Percentiles rank a stretch among this genome's conserved stretches.
Evolutionary conservation across 257 asterid genomes (phyloP).

Genomic region (Anisodus tanguticus): DNA sequence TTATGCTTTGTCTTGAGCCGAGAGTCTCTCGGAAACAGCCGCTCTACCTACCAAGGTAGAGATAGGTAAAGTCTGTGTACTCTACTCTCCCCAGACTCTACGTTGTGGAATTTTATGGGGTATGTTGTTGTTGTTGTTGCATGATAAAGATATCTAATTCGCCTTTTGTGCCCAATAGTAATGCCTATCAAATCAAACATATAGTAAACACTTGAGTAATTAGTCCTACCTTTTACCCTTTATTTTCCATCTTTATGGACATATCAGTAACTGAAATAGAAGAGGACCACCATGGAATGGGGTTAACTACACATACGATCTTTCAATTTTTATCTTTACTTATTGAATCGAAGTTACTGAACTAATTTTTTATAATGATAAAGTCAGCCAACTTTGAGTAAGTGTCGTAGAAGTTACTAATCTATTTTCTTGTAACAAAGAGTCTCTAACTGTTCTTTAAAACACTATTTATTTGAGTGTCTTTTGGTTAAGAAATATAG

Average conservation of each 20-base stretch:
- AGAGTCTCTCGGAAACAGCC: too few relatives aligned
- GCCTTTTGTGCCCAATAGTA: background rate
- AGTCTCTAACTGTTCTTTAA: too few relatives aligned
- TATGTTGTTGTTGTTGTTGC: too few relatives aligned
- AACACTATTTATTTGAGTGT: too few relatives aligned
- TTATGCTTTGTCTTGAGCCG: too few relatives aligned
- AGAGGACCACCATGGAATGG: background rate
- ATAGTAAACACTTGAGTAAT: background rate
- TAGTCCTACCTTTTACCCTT: background rate
- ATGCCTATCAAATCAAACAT: background rate
- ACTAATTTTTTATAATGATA: too few relatives aligned
- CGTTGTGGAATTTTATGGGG: too few relatives aligned
- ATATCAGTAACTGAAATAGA: background rate
- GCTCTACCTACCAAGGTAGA: too few relatives aligned
- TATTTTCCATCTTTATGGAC: constrained; percentile 7
- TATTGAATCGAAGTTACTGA: background rate
- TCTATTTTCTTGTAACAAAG: background rate
- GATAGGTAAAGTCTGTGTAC: too few relatives aligned
- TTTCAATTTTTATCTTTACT: background rate
- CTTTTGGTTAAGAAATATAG: background rate
- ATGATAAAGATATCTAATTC: background rate
- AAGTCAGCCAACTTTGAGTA: background rate
- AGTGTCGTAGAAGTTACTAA: background rate
- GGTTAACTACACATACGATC: background rate
- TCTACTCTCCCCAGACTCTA: too few relatives aligned